These are phyloP conservation scores for Neurospora cerealis DNA, from an alignment of 495 filamentous ascomycete species.

Conservation along the genomic window DNA sequence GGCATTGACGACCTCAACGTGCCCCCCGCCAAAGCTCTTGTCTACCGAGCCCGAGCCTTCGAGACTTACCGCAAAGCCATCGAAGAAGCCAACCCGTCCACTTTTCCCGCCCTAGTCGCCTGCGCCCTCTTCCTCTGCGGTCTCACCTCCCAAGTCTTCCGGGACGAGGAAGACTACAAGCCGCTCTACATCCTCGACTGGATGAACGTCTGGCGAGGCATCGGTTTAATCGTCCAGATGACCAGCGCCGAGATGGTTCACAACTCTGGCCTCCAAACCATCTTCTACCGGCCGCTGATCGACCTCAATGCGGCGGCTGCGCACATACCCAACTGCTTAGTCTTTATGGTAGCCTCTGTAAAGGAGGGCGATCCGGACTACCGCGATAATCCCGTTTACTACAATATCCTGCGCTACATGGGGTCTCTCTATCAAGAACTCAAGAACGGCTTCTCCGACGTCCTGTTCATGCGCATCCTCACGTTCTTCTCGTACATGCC, in stretches of 20 bases:
- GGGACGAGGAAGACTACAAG: slow-evolving; percentile 21
- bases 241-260: slow-evolving; percentile 10
- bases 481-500: slow-evolving; percentile 40
- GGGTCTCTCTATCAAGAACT: slow-evolving; percentile 36
- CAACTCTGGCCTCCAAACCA: slow-evolving; percentile 22
- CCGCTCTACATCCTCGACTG: slow-evolving; percentile 35
- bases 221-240: slow-evolving; percentile 30
- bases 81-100: slow-evolving; percentile 22
- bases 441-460: slow-evolving; percentile 23
- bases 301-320: slow-evolving; percentile 24
- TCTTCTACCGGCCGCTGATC: slow-evolving; percentile 30
- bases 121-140: slow-evolving; percentile 32
- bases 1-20: slow-evolving; percentile 10
- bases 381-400: slow-evolving; percentile 20
- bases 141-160: slow-evolving; percentile 31
- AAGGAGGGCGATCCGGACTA: slow-evolving; percentile 17
- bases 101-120: slow-evolving; percentile 32
- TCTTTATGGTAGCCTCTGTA: slow-evolving; percentile 34
- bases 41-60: slow-evolving; percentile 33
- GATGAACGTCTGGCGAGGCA: slow-evolving; percentile 38
- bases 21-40: slow-evolving; percentile 9
- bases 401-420: slow-evolving; percentile 28
- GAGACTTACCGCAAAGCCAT: slow-evolving; percentile 37
- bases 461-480: slow-evolving; percentile 29
- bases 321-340: slow-evolving; percentile 29